Evolutionary conservation across 345 rosid genomes (phyloP).

Genomic region (Eucalyptus lansdowneana): DNA sequence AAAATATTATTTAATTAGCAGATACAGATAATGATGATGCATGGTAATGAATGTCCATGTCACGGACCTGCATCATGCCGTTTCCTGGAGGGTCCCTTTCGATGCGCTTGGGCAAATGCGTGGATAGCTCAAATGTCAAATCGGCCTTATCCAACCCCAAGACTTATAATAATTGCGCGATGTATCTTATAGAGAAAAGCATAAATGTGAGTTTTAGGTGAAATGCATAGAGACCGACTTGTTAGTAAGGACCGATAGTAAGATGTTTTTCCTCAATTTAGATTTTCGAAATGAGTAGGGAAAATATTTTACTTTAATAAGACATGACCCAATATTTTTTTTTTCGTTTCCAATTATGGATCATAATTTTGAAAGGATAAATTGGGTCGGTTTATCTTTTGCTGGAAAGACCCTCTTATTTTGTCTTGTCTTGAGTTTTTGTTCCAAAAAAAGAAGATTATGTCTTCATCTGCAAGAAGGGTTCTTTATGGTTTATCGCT

Average conservation of each 20-base stretch:
- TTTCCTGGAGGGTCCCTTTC: not conserved
- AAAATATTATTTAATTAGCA: not conserved
- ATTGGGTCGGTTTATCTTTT: not conserved
- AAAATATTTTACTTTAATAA: not conserved
- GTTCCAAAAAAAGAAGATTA: not conserved
- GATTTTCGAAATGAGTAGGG: not conserved
- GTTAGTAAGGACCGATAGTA: not conserved
- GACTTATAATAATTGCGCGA: not conserved
- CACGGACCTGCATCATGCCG: not conserved
- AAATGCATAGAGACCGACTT: rapidly evolving
- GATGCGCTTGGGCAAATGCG: not conserved
- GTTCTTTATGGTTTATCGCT: not conserved
- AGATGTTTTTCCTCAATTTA: not conserved
- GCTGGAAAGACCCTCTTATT: not conserved
- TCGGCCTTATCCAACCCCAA: not conserved
- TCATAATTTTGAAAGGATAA: not conserved
- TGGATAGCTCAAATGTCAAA: not conserved
- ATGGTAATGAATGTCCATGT: not conserved
- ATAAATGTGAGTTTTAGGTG: not conserved
- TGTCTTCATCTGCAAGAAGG: not conserved
- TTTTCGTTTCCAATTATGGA: rapidly evolving
- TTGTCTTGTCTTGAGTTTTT: not conserved
- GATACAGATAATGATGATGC: not conserved
- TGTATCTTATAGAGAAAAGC: not conserved
- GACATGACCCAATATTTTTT: too few species aligned